Evolutionary conservation across 768 basidiomycete species (phyloP), one percentile per base, ranked within the genome.

Genomic region (Pleurotus tuber-regium): DNA sequence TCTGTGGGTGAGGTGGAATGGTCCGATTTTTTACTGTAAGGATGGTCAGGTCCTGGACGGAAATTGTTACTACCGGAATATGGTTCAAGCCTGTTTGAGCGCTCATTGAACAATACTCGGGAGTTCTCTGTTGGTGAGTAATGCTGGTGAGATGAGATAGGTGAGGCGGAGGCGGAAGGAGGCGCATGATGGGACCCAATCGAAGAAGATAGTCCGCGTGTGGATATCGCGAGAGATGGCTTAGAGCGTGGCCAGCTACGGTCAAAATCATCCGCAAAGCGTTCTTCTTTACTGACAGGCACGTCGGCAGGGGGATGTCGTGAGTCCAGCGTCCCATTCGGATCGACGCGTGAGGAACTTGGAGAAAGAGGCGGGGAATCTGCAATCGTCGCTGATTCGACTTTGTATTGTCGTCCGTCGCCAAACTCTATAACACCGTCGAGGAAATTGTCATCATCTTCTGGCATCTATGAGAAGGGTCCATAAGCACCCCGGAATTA

Each of bases 181-280:
- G 57, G 38, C 8, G 54, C 52, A 39, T 61, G 52, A 2, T 51
- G 36, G 29, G 68, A 52, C 35, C 49, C 49, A 35, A 62, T 53
- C 2, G 65, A 53, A 19, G 66, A 58, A 56, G 64, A 66, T 49
- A 68, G 62, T 49, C 82, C 82, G 49, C 70, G 73, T 14, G 68
- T 68, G 8, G 72, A 66, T 9, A 69, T 52, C 16, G 75, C 61
- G 40, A 80, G 77, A 18, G 79, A 78, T 31, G 72, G 66, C 52
- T 77, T 75, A 29, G 83, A 82, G 47, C 86, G 83, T n/a, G 93
- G 93, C 94, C 93, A 97, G 60, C 92, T 93, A 44, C 96, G 84
- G 70, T 97, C 96, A 63, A 91, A 96, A 67, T 98, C 95, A 58
- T 98, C 93, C 4, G 80, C 84, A 67, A 96, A 95, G 25, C 94